Base-by-base conservation (phyloP, 2,329 filamentous ascomycete genomes). In the Alternaria triticimaculans region DNA sequence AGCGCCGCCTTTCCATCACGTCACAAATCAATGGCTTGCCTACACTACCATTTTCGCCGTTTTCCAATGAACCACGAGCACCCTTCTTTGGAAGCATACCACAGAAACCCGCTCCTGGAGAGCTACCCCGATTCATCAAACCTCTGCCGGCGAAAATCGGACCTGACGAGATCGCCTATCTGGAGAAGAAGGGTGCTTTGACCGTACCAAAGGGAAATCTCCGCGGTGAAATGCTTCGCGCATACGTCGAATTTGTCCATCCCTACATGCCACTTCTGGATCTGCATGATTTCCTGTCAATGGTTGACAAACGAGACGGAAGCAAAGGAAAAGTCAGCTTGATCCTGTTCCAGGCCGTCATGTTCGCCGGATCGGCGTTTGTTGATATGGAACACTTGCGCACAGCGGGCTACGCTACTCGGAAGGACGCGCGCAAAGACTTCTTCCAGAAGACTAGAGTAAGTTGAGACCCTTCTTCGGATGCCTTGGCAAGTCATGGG, bases 251-350 rank as follows among this genome's bases (percentile, higher is more conserved):
- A 82, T 97, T 91, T 78, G 93, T 97, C 8, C 92, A 97, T 78
- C 93, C 94, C 1, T 97, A 93, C 78, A 97, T 97, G 93, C 95
- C 95, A 23, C 84, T 97, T 30, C 82, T 97, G 66, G 93, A 90
- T 63, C 72, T 90, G 51, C 85, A 88, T 66, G 87, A 89, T 30
- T 87, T 90, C 61, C 75, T 90, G 10, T 78, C 82, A 54, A 85
- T 87, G 48, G 85, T 94, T 67, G 88, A 89, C 72, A 84, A 85
- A 61, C 84, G 86, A 11, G 91, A 96, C 77, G 92, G 92, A 14
- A 84, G 87, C 50, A 85, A 88, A 70, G 90, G 90, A 10, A 90
- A 89, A 76, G 86, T 94, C 73, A 97, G 94, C 81, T 83, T 98
- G 72, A 87, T 97, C 62, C 83, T 97, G 2, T 97, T 97, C 80